Percentiles rank a stretch among this genome's conserved stretches.
Evolutionary conservation across 2,329 filamentous ascomycete species (phyloP).

Genomic region (Calonectria multiphialidica): DNA sequence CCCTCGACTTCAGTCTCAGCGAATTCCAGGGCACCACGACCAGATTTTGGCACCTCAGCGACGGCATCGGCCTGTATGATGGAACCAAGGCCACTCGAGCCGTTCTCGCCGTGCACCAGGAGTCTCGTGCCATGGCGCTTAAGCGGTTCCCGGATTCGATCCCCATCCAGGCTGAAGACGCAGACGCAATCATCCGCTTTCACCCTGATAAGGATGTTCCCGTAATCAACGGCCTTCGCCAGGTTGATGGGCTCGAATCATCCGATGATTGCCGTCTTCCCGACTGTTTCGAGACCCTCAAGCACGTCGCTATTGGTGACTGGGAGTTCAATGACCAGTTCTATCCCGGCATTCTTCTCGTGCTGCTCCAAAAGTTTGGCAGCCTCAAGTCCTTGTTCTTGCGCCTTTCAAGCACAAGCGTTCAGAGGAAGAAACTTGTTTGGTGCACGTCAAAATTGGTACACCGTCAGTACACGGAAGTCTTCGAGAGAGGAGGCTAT

Average conservation of each 20-base stretch:
- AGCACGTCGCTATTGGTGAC: constrained; percentile 43
- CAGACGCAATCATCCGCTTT: constrained; percentile 44
- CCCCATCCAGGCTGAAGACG: constrained; percentile 39
- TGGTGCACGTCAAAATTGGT: constrained; percentile 50
- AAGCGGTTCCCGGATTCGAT: constrained; percentile 49
- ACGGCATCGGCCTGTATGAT: constrained; percentile 39
- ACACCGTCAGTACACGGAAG: constrained; percentile 43
- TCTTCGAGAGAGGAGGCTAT: constrained; percentile 37
- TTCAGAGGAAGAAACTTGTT: constrained; percentile 27
- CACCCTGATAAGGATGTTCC: constrained; percentile 49
- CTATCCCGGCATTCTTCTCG: background rate
- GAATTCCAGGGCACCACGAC: constrained; percentile 20
- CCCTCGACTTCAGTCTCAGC: constrained; percentile 44
- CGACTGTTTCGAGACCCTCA: constrained; percentile 45
- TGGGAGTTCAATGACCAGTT: constrained; percentile 10
- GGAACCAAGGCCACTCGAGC: constrained; percentile 46
- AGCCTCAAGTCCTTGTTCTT: constrained; percentile 46
- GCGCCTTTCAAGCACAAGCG: constrained; percentile 5
- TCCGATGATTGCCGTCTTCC: constrained; percentile 35
- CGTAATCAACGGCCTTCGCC: constrained; percentile 33
- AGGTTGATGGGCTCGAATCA: background rate
- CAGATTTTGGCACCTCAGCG: constrained; percentile 32
- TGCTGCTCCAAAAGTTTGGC: constrained; percentile 29
- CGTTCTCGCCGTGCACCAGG: constrained; percentile 49
- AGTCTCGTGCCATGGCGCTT: constrained; percentile 50